Evolutionary conservation across 1,284 basidiomycete species (phyloP).

Genomic region (Bondarzewia mesenterica): DNA sequence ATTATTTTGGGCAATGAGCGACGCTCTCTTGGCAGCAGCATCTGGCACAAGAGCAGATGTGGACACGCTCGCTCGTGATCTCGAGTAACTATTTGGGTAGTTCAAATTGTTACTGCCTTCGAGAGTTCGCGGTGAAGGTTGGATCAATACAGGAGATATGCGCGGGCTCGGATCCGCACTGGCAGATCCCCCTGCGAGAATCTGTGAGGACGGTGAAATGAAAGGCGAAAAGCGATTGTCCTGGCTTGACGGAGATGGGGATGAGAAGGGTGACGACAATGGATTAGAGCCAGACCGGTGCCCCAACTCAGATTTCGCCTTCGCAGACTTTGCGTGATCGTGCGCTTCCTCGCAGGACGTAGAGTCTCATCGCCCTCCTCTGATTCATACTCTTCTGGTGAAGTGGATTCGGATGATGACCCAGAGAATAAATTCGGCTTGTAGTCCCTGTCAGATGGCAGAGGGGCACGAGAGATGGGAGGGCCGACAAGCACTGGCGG

Average conservation of each 20-base stretch:
- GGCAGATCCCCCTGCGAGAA: not conserved
- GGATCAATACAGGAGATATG: conserved; percentile 5
- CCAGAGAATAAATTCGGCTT: conserved; percentile 9
- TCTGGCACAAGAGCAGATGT: conserved; percentile 33
- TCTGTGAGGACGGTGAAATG: not conserved
- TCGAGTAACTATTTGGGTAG: conserved; percentile 9
- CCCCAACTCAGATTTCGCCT: conserved; percentile 23
- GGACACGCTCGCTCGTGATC: conserved; percentile 24
- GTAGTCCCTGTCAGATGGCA: too few relatives aligned
- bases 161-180: conserved; percentile 1
- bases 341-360: conserved; percentile 24
- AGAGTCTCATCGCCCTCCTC: conserved; percentile 23
- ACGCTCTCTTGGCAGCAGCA: conserved; percentile 29
- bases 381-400: conserved; percentile 23
- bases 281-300: conserved; percentile 14
- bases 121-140: not conserved
- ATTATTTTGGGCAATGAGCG: conserved; percentile 18
- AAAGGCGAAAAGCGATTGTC: not conserved
- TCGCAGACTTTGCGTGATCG: conserved; percentile 22
- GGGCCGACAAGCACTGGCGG: not conserved
- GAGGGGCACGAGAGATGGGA: conserved; percentile 11
- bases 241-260: conserved; percentile 12
- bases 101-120: not conserved
- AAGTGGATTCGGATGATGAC: conserved; percentile 18
- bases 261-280: conserved; percentile 10